Evolutionary conservation across 1,284 basidiomycete genomes (phyloP), one percentile per base, ranked within the genome.

Genomic region (Irpex sp.): DNA sequence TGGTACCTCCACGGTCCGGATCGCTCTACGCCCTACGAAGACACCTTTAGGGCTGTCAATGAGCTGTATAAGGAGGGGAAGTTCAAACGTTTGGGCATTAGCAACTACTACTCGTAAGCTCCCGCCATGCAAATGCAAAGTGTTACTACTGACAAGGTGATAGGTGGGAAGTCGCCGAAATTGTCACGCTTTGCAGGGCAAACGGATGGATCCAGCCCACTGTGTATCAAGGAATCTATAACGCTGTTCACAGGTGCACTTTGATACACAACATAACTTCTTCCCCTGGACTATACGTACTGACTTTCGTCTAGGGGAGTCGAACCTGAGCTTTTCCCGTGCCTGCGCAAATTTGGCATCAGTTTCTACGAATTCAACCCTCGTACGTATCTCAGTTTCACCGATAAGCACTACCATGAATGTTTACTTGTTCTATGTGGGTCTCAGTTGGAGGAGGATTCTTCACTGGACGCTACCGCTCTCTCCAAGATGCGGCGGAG

Each of bases 201-300:
- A 81, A 85, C 62, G 82, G 81, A 1, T 89, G 80, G 67, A 79
- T 89, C 65, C 79, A 83, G 71, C 89, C 90, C 1, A 84, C 84
- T 0, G 86, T 81, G 0, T 92, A 92, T 71, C 89, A 92, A 72
- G 89, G 87, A 3, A 77, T 84, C 62, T 86, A 85, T 70, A 86
- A 84, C 65, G 82, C 81, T 1, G 75, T 86, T 21, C 81, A 85
- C 66, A 71, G 82, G 73, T 67, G 17, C 3, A 65, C 17, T n/a
- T 13, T 59, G 56, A 6, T 15, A 13, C 19, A 8, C 19, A 26
- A 26, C 26, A 26, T 26, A 26, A 26, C 26, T 26, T 47, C 31
- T 7, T 48, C 11, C 8, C 48, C 40, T 51, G 11, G 57, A 37
- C 58, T 37, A 51, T 51, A 13, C 9, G 11, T 5, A 34, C 56